phyloP scores from a whole-genome alignment of 1,139 yeast species.

The Groenewaldozyma auringiensis region DNA sequence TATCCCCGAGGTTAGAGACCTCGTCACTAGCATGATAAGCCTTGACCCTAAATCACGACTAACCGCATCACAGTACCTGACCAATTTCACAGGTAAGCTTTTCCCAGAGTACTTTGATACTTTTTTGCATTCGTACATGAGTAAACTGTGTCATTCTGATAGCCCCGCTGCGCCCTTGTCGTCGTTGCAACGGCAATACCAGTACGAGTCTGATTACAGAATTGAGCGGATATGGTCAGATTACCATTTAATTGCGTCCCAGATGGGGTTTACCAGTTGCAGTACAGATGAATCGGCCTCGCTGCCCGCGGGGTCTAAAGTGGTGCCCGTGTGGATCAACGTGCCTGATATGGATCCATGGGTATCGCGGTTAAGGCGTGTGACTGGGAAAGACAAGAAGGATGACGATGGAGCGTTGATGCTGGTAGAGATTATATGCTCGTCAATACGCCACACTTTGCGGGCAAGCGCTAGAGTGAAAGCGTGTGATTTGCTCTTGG shows the following conservation, averaged over 20 bases:
- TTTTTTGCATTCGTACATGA: slow-evolving; percentile 62
- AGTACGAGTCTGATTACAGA: slow-evolving; percentile 48
- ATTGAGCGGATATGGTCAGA: slow-evolving; percentile 51
- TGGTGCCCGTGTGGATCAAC: slow-evolving; percentile 40
- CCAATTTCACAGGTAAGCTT: slow-evolving; percentile 38
- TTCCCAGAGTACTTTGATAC: slow-evolving; percentile 62
- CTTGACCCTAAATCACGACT: slow-evolving; percentile 55
- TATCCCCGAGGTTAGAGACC: slow-evolving; percentile 42
- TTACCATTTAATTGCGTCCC: slow-evolving; percentile 45
- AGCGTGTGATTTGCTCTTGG: slow-evolving; percentile 70
- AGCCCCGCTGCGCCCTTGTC: slow-evolving; percentile 12
- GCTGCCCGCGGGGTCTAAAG: slow-evolving; percentile 7
- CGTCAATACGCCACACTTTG: slow-evolving; percentile 57
- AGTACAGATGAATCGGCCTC: slow-evolving; percentile 23
- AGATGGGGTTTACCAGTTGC: slow-evolving; percentile 34
- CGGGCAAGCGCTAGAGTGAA: slow-evolving; percentile 55
- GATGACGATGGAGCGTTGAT: slow-evolving; percentile 49
- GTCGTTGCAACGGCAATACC: slow-evolving; percentile 26
- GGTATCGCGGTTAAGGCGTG: slow-evolving; percentile 18
- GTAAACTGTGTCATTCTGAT: slow-evolving; percentile 32
- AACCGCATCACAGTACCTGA: slow-evolving; percentile 47
- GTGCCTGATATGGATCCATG: slow-evolving; percentile 40
- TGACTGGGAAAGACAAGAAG: slow-evolving; percentile 24
- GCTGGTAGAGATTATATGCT: slow-evolving; percentile 53
- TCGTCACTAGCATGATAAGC: slow-evolving; percentile 56